Evolutionary conservation across 345 rosid genomes (phyloP), one percentile per base, ranked within the genome.

Genomic region (Pistacia integerrima): DNA sequence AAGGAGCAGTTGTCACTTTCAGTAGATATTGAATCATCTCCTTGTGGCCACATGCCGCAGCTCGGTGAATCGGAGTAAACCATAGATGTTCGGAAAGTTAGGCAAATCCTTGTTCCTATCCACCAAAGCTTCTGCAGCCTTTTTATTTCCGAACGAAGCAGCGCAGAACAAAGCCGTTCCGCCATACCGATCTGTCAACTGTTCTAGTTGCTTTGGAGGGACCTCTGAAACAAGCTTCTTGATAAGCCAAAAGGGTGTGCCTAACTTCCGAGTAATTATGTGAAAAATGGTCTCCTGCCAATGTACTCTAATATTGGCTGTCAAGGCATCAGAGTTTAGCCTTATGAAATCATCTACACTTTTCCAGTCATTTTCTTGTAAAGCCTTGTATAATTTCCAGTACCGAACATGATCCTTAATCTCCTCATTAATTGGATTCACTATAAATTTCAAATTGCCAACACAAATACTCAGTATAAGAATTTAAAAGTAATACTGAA

Each of bases 121-220:
- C 30, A 71, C 54, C 2, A 71, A 41, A 20, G 5, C 8, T 22
- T 58, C 5, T 5, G 52, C 52, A 22, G 36, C 52, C 25, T 72
- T 44, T 3, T 2, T 14, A 2, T 44, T 44, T 13, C 56, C 66
- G 12, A 8, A 12, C 1, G 0, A 0, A 12, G 52, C 75, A 0
- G 66, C 75, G 8, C 0, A 7, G n/a, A 1, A 0, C 0, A 59
- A 9, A 22, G 38, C 2, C 3, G 4, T 0, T 1, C 0, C 1
- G 54, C 16, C 54, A 51, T 51, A 14, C 55, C 17, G 14, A 51
- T 14, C 17, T 11, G 17, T 51, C 55, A 14, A 11, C 8, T 51
- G 55, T 64, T 64, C 51, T 8, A 64, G 51, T 8, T 20, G 38
- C 38, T 38, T 4, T 0, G 69, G 49, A 36, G 18, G 4, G 0